Base-by-base conservation (phyloP, 2,329 filamentous ascomycete species). In the Arthrobotrys conoides region DNA sequence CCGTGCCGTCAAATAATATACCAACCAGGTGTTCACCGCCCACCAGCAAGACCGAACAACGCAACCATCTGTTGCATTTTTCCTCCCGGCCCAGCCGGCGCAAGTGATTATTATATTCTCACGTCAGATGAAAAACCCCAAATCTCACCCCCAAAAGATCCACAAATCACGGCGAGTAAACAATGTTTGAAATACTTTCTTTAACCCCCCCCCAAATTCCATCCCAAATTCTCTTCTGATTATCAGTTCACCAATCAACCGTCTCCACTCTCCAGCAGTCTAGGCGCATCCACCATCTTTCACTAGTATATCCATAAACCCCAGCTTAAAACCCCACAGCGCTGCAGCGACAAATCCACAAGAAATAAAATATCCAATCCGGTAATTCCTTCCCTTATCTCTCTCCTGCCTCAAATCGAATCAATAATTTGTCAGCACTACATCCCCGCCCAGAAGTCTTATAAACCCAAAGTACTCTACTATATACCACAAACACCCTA, bases 131-230 rank as follows among this genome's bases (percentile, higher is more conserved):
- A n/a, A n/a, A n/a, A n/a, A 24, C 57, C 33, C 5, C 33, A 20
- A n/a, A 36, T 59, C 53, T 59, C 53, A 59, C 53, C 53, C 53
- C 18, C 27, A 36, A 38, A 59, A 41, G 18, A 27, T n/a, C 57
- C 57, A 61, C 18, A 61, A 44, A 41, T 44, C 48, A 51, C 48
- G 14, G 22, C 12, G n/a, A 59, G 24, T 12, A 27, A 59, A 41
- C 30, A 59, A 59, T 38, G 36, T 61, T 44, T 61, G 57, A 61
- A 61, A 61, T 61, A 61, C 33, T 41, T 10, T 36, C 4, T 57
- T 57, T n/a, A n/a, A n/a, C 27, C 24, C n/a, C 9, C n/a, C 18
- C 8, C 10, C 18, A 3, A 30, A 3, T 6, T 30, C 27, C 27
- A 30, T 30, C 33, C 20, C 8, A 38, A 27, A 12, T 22, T n/a